These are phyloP conservation scores for Chlorophyllum brunneum DNA, from an alignment of 768 basidiomycete genomes.

Conservation along the genomic window DNA sequence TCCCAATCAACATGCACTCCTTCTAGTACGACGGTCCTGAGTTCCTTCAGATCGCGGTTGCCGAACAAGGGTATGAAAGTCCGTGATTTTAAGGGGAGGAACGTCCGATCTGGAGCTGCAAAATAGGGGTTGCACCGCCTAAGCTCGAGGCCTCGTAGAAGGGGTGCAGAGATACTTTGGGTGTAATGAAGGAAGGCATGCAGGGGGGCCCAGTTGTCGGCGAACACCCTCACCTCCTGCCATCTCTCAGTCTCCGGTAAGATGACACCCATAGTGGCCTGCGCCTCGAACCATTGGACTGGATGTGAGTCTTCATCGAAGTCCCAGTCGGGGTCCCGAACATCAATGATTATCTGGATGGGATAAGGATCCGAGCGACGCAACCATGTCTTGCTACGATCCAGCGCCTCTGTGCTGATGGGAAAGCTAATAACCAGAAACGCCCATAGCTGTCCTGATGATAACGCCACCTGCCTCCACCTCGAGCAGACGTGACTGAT, in stretches of 20 bases:
- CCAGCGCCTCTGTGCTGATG: constrained; percentile 31
- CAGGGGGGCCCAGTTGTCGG: constrained; percentile 60
- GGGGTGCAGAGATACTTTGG: constrained; percentile 27
- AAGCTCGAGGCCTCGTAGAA: constrained; percentile 38
- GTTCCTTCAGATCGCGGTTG: constrained; percentile 21
- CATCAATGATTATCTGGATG: constrained; percentile 50
- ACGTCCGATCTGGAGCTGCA: constrained; percentile 37
- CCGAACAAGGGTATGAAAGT: constrained; percentile 44
- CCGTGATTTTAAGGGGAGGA: constrained; percentile 38
- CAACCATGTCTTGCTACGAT: constrained; percentile 34
- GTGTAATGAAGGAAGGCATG: constrained; percentile 46
- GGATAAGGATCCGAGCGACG: constrained; percentile 41
- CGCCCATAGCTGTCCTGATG: constrained; percentile 46
- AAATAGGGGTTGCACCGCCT: constrained; percentile 59
- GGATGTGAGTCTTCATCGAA: constrained; percentile 46
- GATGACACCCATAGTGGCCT: constrained; percentile 39
- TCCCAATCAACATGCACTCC: constrained; percentile 61
- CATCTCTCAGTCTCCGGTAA: constrained; percentile 44
- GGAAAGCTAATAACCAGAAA: constrained; percentile 45
- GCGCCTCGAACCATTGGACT: constrained; percentile 41
- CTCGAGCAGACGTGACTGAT: constrained; percentile 47
- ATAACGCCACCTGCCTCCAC: constrained; percentile 47
- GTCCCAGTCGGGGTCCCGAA: constrained; percentile 54
- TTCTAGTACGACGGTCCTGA: constrained; percentile 42
- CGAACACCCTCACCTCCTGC: constrained; percentile 44